Conservation (phyloP, 768 basidiomycete genomes). For the Phaeotremella fagi region DNA sequence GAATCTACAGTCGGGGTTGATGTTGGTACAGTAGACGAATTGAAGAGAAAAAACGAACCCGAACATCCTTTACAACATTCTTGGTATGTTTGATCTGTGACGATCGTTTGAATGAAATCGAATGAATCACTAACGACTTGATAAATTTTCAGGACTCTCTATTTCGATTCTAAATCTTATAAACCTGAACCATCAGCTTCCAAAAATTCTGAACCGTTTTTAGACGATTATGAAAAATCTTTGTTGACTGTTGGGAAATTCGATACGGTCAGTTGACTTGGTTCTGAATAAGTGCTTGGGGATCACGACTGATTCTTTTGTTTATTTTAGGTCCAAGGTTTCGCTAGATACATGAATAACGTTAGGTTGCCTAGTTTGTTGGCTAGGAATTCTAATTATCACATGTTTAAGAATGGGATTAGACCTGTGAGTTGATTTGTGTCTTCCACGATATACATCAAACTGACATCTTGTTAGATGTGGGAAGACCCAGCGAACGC, state of each 20-base stretch:
- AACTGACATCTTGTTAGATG: conserved; percentile 53
- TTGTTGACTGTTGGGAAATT: conserved; percentile 83
- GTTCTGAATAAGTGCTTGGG: background rate
- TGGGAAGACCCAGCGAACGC: conserved; percentile 94
- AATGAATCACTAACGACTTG: background rate
- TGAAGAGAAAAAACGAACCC: too few relatives aligned
- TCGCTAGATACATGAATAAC: conserved; percentile 43
- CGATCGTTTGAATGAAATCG: conserved; percentile 1
- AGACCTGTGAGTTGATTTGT: conserved; percentile 20
- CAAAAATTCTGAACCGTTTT: conserved; percentile 40
- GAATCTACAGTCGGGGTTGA: too few relatives aligned
- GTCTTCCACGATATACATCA: background rate
- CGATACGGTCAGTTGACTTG: conserved; percentile 59
- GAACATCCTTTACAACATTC: conserved; percentile 72
- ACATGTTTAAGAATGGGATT: conserved; percentile 69
- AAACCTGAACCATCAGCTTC: conserved; percentile 56
- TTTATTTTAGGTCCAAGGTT: conserved; percentile 36
- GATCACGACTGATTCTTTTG: background rate
- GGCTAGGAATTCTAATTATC: conserved; percentile 87
- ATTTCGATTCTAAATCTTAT: conserved; percentile 73
- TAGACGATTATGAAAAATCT: conserved; percentile 54
- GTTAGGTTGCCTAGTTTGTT: conserved; percentile 63
- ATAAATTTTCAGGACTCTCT: conserved; percentile 65
- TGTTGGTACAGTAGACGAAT: too few relatives aligned
- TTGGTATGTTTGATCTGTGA: conserved; percentile 56